phyloP scores from a whole-genome alignment of 2,329 filamentous ascomycete genomes.

The Ophiosphaerella narmari region DNA sequence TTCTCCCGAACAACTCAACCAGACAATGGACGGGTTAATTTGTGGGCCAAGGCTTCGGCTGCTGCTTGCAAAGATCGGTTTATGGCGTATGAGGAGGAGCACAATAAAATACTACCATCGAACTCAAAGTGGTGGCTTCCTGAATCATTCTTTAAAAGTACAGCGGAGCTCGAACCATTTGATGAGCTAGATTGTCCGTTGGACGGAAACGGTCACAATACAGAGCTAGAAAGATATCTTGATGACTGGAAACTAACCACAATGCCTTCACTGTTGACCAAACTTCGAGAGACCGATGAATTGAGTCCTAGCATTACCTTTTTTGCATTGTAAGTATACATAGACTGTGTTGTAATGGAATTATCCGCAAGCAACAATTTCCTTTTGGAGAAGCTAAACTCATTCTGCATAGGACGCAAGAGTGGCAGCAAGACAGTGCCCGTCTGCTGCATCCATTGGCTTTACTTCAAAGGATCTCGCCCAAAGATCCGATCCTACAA shows the following conservation, averaged over 20 bases:
- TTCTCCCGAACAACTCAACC: conserved; percentile 1
- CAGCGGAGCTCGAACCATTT: background rate
- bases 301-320: background rate
- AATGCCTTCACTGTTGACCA: conserved; percentile 11
- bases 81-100: conserved; percentile 8
- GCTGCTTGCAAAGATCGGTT: conserved; percentile 2
- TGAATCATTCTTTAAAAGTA: background rate
- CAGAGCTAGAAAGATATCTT: background rate
- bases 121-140: conserved; percentile 10
- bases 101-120: conserved; percentile 3
- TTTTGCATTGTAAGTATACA: background rate
- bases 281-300: conserved; percentile 2
- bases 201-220: background rate
- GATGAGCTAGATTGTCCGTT: background rate
- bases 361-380: too few relatives aligned
- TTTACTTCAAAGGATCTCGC: conserved; percentile 14
- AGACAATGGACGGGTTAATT: too few relatives aligned
- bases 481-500: background rate
- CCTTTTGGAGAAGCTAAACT: background rate
- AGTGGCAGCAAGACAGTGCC: conserved; percentile 16
- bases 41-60: background rate
- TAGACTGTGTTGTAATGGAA: too few relatives aligned
- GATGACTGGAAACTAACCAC: background rate
- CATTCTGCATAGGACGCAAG: conserved; percentile 4
- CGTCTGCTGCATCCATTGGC: conserved; percentile 24